Evolutionary conservation across 805 yeast species (phyloP).

Genomic region (Schwanniomyces vanrijiae): DNA sequence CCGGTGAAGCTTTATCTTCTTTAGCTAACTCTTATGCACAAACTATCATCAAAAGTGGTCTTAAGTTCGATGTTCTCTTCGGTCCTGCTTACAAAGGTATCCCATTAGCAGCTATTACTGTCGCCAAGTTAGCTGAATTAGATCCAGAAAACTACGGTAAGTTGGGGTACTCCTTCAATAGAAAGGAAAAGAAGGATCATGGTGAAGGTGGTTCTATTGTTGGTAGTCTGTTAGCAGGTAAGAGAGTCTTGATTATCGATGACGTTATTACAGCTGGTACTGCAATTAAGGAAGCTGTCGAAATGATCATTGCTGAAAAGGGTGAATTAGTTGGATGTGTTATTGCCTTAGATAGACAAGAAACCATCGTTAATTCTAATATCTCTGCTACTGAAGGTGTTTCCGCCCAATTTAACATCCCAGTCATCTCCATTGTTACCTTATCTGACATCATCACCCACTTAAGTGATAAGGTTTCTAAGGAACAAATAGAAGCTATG

Average conservation of each 20-base stretch:
- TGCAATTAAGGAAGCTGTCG: conserved; percentile 92
- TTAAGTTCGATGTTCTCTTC: conserved; percentile 86
- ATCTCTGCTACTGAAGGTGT: conserved; percentile 83
- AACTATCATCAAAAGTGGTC: conserved; percentile 76
- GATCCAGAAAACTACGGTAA: conserved; percentile 75
- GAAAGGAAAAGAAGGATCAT: conserved; percentile 95
- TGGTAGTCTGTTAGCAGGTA: conserved; percentile 72
- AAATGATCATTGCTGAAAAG: conserved; percentile 64
- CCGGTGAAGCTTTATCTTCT: conserved; percentile 75
- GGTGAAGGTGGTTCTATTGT: conserved; percentile 98
- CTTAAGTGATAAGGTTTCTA: conserved; percentile 54
- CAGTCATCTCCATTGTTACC: conserved; percentile 79
- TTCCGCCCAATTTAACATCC: conserved; percentile 67
- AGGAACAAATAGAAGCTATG: conserved; percentile 57
- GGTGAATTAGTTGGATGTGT: conserved; percentile 83
- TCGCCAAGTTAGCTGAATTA: conserved; percentile 87
- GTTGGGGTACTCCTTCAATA: conserved; percentile 88
- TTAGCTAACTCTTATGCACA: conserved; percentile 87
- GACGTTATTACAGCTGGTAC: conserved; percentile 99
- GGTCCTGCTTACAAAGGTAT: conserved; percentile 99
- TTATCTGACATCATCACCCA: conserved; percentile 72
- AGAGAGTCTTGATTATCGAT: conserved; percentile 82
- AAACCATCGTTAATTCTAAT: conserved; percentile 67
- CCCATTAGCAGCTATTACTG: conserved; percentile 90
- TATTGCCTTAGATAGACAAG: conserved; percentile 95